phyloP scores from a whole-genome alignment of 164 flowering plant species.

The Chimonanthus praecox region DNA sequence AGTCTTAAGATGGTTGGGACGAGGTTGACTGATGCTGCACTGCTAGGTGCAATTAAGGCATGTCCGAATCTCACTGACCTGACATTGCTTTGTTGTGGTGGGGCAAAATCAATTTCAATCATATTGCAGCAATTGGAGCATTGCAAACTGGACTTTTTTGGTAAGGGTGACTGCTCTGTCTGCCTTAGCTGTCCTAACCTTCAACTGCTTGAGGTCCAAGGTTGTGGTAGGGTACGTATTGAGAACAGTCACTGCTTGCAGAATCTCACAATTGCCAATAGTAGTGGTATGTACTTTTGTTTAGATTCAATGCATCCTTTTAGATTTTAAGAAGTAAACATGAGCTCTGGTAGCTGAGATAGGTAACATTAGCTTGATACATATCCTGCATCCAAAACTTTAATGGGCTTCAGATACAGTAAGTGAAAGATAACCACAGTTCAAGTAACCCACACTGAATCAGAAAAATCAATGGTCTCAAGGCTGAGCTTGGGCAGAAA shows the following conservation, averaged over 20 bases:
- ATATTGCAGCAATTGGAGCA: slow-evolving; percentile 50
- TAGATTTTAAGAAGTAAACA: neutral
- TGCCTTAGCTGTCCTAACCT: slow-evolving; percentile 41
- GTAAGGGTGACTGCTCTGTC: slow-evolving; percentile 47
- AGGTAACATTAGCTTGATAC: neutral
- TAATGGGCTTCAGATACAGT: no score
- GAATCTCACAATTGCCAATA: slow-evolving; percentile 61
- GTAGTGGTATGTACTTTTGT: slow-evolving; percentile 39
- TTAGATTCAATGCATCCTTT: neutral
- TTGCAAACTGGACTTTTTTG: slow-evolving; percentile 77
- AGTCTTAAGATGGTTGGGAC: slow-evolving; percentile 79
- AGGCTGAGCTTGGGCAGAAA: neutral
- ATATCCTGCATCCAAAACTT: neutral
- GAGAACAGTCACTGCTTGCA: slow-evolving; percentile 38
- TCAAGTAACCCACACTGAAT: no score
- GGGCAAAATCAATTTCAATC: slow-evolving; percentile 47
- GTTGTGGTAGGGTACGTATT: slow-evolving; percentile 70
- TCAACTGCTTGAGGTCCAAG: slow-evolving; percentile 63
- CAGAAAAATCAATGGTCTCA: neutral
- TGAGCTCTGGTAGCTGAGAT: neutral
- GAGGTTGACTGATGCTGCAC: slow-evolving; percentile 46
- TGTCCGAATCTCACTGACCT: slow-evolving; percentile 65
- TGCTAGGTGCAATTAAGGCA: slow-evolving; percentile 43
- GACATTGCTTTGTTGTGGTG: slow-evolving; percentile 74
- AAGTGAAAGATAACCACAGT: no score